These are phyloP conservation scores for Syzygium jambos DNA, from an alignment of 345 rosid genomes.

Conservation along the genomic window DNA sequence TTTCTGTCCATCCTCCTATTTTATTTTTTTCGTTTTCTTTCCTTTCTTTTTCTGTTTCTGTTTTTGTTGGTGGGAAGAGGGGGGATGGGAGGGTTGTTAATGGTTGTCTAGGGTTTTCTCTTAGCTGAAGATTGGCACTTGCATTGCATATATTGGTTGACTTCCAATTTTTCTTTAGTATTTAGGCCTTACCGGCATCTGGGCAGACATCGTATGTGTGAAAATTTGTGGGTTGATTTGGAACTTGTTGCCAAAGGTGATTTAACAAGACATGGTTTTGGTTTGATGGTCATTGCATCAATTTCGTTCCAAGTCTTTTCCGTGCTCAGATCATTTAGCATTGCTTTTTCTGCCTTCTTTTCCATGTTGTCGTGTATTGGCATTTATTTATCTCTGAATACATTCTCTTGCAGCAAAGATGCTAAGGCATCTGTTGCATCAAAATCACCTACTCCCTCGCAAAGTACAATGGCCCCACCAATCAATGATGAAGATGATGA, in stretches of 20 bases:
- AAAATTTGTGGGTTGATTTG: not conserved
- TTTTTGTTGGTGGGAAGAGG: not conserved
- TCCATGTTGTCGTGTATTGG: not conserved
- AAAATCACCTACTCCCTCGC: slow-evolving; percentile 35
- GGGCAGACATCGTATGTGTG: not conserved
- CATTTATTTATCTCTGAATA: not conserved
- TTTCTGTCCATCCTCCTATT: not conserved
- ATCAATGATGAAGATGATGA: slow-evolving; percentile 39
- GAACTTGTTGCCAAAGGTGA: not conserved
- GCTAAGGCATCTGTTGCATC: slow-evolving; percentile 26
- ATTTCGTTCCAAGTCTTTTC: not conserved
- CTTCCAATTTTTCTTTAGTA: not conserved
- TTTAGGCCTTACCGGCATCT: not conserved
- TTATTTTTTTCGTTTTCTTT: not conserved
- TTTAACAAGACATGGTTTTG: not conserved
- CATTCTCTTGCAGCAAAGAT: slow-evolving; percentile 43
- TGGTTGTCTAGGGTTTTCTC: not conserved
- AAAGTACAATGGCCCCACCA: slow-evolving; percentile 32
- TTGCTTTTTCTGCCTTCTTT: not conserved
- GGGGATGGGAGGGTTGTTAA: not conserved
- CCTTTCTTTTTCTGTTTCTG: not conserved
- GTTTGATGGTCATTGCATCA: not conserved
- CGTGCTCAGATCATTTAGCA: not conserved
- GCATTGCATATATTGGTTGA: not conserved
- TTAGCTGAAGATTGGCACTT: not conserved